A percentile compares a stretch with the other conserved stretches of the same genome.
These are phyloP conservation scores for Linum usitatissimum DNA, from an alignment of 345 rosid species.

Conservation along the genomic window DNA sequence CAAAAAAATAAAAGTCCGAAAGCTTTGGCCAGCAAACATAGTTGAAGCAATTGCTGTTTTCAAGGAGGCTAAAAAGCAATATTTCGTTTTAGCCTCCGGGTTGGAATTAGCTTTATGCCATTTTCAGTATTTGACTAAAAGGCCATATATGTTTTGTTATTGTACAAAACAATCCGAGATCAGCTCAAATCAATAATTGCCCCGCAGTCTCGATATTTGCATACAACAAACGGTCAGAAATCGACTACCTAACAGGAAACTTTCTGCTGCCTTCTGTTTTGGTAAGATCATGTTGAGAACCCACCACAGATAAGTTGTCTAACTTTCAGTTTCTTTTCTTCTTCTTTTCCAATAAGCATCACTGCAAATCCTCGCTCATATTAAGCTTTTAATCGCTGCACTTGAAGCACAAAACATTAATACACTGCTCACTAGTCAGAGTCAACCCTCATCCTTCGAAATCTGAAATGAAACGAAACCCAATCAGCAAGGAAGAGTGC, in stretches of 20 bases:
- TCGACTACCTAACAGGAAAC: neutral
- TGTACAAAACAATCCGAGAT: no score
- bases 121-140: no score
- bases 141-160: no score
- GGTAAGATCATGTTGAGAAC: neutral
- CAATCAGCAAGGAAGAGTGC: conserved; percentile 14
- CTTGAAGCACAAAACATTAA: conserved; percentile 22
- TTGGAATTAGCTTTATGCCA: no score
- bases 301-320: neutral
- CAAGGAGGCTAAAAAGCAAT: no score
- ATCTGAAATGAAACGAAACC: conserved; percentile 20
- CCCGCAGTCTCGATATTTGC: neutral
- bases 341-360: conserved; percentile 9
- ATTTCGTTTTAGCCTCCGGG: no score
- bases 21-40: no score
- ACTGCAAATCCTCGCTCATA: conserved; percentile 13
- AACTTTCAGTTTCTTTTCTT: neutral
- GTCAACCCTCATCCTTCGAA: conserved; percentile 20
- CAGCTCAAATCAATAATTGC: no score
- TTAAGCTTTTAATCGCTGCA: conserved; percentile 26
- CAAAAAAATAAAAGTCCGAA: no score
- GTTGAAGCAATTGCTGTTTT: no score
- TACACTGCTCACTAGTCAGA: conserved; percentile 14
- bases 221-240: neutral
- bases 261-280: neutral